Evolutionary conservation across 1,284 basidiomycete genomes (phyloP), one percentile per base, ranked within the genome.

Genomic region (Bjerkandera adusta): DNA sequence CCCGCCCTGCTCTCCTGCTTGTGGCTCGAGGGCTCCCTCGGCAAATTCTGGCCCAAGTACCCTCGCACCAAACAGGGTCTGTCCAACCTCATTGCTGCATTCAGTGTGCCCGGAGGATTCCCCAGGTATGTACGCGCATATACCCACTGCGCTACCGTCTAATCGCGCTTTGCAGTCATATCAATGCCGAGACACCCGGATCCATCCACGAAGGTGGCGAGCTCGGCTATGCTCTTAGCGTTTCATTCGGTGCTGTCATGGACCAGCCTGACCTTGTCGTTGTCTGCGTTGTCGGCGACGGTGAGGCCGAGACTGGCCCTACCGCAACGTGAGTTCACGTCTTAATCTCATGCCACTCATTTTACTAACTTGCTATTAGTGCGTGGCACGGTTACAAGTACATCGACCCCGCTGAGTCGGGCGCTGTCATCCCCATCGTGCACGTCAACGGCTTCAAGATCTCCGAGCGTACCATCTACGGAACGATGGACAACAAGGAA

Each of bases 201-300:
- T 75, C 81, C 3, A 92, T 95, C 53, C 92, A 95, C 58, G 92
- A 96, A 68, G 92, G 92, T 47, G 84, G 92, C 29, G 92, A 94
- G 64, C 77, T 93, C n/a, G 91, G 90, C 12, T 92, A 92, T 57
- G 89, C 91, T 0, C 79, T 95, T 33, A 76, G 83, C 27, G 90
- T 92, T 8, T 79, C 90, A 0, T 94, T 89, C 57, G 89, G 89
- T 29, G 81, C 85, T 13, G 78, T 92, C 55, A 92, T 95, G 88
- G 92, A 95, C 66, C 86, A 89, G 51, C 92, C 91, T 7, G 77
- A 94, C 59, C 79, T 91, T 16, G 78, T 94, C 54, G 80, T 86
- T 13, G 76, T 85, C 37, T 89, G 83, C 51, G 75, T 95, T 29
- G 71, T 95, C 16, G 92, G 92, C 27, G 92, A 94, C 53, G 92